A percentile compares a stretch with the other conserved stretches of the same genome.
phyloP scores from a whole-genome alignment of 129 eudicot genomes.

The Saposhnikovia divaricata region DNA sequence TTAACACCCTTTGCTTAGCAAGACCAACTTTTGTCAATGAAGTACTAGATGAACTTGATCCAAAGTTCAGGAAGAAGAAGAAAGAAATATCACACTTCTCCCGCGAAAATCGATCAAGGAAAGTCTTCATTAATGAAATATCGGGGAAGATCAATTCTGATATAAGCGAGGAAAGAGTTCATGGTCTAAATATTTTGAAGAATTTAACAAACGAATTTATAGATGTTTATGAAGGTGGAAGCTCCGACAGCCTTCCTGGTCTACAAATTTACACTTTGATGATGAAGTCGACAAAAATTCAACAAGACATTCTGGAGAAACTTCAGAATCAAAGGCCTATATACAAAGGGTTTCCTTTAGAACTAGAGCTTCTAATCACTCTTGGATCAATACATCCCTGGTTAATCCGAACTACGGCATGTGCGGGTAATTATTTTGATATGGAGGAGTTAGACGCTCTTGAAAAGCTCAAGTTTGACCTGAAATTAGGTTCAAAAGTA shows the following conservation, averaged over 20 bases:
- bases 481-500: conserved; percentile 78
- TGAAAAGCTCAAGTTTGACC: conserved; percentile 55
- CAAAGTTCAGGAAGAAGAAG: conserved; percentile 52
- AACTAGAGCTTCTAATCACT: conserved; percentile 82
- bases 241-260: conserved; percentile 79
- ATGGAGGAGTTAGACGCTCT: conserved; percentile 53
- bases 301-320: conserved; percentile 61
- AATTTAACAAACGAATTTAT: conserved; percentile 72
- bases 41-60: conserved; percentile 74
- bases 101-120: conserved; percentile 84
- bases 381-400: conserved; percentile 97
- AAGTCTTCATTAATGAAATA: conserved; percentile 68
- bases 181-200: conserved; percentile 55
- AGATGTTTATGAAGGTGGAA: conserved; percentile 92
- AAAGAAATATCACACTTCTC: conserved; percentile 47
- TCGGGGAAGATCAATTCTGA: conserved; percentile 65
- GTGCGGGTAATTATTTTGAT: conserved; percentile 63
- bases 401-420: conserved; percentile 79
- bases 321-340: conserved; percentile 75
- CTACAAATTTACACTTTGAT: conserved; percentile 76
- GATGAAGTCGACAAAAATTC: conserved; percentile 88
- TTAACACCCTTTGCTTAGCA: conserved; percentile 86
- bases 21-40: conserved; percentile 76
- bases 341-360: conserved; percentile 80
- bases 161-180: conserved; percentile 45